Percentiles rank a stretch among this genome's conserved stretches.
Conservation (phyloP, 1,284 basidiomycete genomes). For the Ustilago nuda region DNA sequence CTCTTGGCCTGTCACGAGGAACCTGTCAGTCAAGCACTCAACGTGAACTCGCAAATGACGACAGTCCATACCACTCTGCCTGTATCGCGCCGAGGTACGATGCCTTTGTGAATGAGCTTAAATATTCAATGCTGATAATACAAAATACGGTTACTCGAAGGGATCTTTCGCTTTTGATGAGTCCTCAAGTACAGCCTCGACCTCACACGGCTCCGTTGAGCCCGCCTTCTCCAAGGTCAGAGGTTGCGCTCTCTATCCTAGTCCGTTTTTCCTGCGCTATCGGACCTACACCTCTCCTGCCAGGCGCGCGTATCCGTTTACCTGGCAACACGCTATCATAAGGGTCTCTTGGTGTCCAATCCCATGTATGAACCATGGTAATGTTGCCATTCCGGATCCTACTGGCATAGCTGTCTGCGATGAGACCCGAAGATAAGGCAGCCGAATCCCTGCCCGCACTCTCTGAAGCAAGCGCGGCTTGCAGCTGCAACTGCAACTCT, state of each 20-base stretch:
- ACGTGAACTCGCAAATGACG: background rate
- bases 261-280: slow-evolving; percentile 39
- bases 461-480: slow-evolving; percentile 47
- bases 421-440: slow-evolving; percentile 37
- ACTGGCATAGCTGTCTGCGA: slow-evolving; percentile 49
- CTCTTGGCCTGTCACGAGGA: slow-evolving; percentile 52
- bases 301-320: slow-evolving; percentile 29
- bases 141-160: background rate
- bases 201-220: slow-evolving; percentile 9
- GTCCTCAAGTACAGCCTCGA: background rate
- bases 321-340: slow-evolving; percentile 46
- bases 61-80: background rate
- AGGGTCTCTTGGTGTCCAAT: slow-evolving; percentile 54
- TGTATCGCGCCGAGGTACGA: background rate
- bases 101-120: background rate
- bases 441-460: slow-evolving; percentile 36
- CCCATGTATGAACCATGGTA: slow-evolving; percentile 63
- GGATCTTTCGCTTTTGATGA: slow-evolving; percentile 8
- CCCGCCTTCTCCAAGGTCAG: slow-evolving; percentile 17
- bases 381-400: slow-evolving; percentile 54
- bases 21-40: slow-evolving; percentile 12
- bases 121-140: background rate
- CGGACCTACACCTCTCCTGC: slow-evolving; percentile 30
- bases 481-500: slow-evolving; percentile 51
- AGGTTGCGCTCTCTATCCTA: slow-evolving; percentile 21